Percentiles rank a stretch among this genome's conserved stretches.
phyloP scores from a whole-genome alignment of 192 early-diverging fungal species.

The Backusella morwellensis region DNA sequence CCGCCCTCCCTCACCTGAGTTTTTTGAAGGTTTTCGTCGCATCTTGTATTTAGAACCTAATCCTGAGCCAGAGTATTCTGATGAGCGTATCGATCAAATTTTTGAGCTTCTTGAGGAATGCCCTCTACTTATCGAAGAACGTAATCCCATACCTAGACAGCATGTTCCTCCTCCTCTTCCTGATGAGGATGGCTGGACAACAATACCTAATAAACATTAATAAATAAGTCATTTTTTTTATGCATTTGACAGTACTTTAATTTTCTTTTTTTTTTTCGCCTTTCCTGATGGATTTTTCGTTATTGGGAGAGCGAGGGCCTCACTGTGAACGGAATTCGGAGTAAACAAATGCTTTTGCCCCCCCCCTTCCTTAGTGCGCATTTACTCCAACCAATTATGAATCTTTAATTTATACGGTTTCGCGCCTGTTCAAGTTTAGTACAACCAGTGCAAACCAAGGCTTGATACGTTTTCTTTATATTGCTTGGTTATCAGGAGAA shows the following conservation, averaged over 20 bases:
- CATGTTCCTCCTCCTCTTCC: background rate
- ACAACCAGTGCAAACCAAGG: background rate
- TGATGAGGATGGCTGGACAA: background rate
- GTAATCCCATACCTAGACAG: background rate
- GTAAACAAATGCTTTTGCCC: background rate
- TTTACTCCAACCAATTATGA: background rate
- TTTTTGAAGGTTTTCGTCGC: slow-evolving; percentile 43
- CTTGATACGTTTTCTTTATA: background rate
- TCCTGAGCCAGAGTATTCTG: slow-evolving; percentile 33
- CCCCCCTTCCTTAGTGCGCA: background rate
- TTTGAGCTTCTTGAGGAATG: slow-evolving; percentile 5
- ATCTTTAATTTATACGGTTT: slow-evolving; percentile 5
- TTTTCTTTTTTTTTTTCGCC: background rate
- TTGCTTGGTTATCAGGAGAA: background rate
- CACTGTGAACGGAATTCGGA: background rate
- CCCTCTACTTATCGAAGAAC: background rate
- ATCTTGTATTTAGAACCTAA: slow-evolving; percentile 45
- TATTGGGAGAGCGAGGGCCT: background rate
- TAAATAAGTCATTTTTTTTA: background rate
- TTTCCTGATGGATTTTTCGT: background rate
- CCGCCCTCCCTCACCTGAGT: slow-evolving; percentile 36
- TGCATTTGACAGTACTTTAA: background rate
- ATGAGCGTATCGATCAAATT: slow-evolving; percentile 38
- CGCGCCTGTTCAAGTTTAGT: slow-evolving; percentile 2
- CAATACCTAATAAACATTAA: background rate